Conservation (phyloP, 164 flowering plant genomes). For the Cinnamomum chago region DNA sequence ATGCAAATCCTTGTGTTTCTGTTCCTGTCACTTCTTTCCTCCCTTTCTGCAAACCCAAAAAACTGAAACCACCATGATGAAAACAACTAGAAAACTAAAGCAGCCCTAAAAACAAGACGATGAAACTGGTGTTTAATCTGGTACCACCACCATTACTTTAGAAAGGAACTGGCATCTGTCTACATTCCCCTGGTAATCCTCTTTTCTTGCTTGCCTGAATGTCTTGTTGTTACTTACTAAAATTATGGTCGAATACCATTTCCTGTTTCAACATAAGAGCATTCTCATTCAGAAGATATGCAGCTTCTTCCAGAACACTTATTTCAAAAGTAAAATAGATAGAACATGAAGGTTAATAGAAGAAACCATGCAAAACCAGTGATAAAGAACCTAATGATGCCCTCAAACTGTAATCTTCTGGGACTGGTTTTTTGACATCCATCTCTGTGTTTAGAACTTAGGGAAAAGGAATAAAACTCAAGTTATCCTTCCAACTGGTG, state of each 20-base stretch:
- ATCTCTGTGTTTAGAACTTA: background rate
- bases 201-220: background rate
- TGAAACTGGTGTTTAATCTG: background rate
- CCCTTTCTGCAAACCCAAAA: background rate
- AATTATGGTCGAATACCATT: background rate
- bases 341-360: background rate
- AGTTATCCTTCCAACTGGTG: background rate
- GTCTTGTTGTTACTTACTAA: background rate
- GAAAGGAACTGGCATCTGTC: background rate
- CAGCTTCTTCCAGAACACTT: background rate
- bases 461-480: background rate
- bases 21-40: background rate
- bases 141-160: background rate
- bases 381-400: no score
- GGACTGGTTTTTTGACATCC: no score
- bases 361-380: background rate
- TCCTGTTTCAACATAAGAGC: background rate
- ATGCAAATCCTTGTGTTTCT: background rate
- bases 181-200: background rate
- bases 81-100: background rate
- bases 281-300: background rate
- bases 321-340: background rate
- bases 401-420: no score
- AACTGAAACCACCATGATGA: background rate
- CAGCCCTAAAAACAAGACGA: background rate